phyloP scores from a whole-genome alignment of 2,329 filamentous ascomycete species.

The Colletotrichum spaethianum region DNA sequence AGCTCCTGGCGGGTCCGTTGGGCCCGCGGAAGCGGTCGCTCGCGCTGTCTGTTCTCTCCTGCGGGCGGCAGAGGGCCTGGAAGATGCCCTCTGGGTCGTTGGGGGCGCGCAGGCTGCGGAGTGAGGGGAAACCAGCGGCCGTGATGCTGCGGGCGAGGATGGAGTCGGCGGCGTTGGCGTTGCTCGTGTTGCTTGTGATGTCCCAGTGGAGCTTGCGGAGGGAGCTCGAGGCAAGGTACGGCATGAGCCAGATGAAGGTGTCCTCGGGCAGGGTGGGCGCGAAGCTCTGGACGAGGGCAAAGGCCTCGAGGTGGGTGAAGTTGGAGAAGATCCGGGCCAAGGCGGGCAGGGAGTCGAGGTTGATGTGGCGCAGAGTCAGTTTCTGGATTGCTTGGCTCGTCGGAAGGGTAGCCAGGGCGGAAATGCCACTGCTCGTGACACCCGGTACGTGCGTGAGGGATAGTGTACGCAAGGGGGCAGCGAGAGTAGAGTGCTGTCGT shows the following conservation, averaged over 20 bases:
- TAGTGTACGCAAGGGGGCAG: constrained; percentile 70
- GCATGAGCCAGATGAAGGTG: constrained; percentile 73
- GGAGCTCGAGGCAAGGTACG: constrained; percentile 71
- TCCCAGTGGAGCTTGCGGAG: constrained; percentile 75
- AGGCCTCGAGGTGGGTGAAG: constrained; percentile 62
- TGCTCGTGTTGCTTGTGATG: constrained; percentile 65
- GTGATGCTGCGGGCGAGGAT: constrained; percentile 76
- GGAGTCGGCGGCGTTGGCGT: constrained; percentile 67
- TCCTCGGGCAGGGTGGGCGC: constrained; percentile 69
- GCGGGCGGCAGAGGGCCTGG: constrained; percentile 77
- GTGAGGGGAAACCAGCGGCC: constrained; percentile 72
- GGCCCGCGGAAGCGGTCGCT: constrained; percentile 61
- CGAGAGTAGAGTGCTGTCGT: constrained; percentile 67
- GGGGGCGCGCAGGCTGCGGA: constrained; percentile 73
- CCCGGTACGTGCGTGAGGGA: constrained; percentile 70
- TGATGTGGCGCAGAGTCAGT: constrained; percentile 69
- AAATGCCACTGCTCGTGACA: constrained; percentile 69
- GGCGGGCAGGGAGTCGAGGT: constrained; percentile 69
- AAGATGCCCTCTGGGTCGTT: constrained; percentile 79
- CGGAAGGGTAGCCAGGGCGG: constrained; percentile 67
- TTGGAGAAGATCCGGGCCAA: constrained; percentile 73
- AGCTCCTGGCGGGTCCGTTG: constrained; percentile 23
- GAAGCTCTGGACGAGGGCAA: constrained; percentile 69
- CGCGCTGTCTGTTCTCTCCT: constrained; percentile 66
- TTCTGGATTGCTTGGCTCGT: constrained; percentile 61